Base-by-base conservation (phyloP, 2,329 filamentous ascomycete genomes). In the Aspergillus udagawae region DNA sequence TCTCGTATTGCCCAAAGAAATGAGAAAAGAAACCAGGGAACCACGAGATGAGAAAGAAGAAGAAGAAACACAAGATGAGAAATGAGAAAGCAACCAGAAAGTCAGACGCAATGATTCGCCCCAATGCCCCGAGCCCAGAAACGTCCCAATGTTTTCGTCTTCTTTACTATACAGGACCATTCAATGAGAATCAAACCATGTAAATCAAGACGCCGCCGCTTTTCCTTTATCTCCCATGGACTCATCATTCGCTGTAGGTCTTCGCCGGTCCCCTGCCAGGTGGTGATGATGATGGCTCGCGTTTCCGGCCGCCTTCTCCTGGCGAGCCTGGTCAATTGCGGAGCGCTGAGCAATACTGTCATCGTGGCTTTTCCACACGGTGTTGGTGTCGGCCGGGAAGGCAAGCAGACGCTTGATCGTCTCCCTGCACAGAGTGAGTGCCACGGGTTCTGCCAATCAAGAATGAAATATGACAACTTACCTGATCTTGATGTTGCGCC, bases 311-410 rank as follows among this genome's bases (percentile, higher is more conserved):
- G 74, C 83, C 77, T 96, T 96, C 70, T 96, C 92, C 65, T 93
- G 91, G 60, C 92, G 89, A 55, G 91, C 90, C 75, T 96, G 91
- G 69, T 97, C 92, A 62, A 96, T 92, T 21, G 90, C 90, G 29
- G 88, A 90, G 65, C 92, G 86, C 77, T 97, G 92, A 65, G 91
- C 89, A 70, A 99, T 97, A 75, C 91, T 96, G 63, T 93, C 91
- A 70, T 97, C 92, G 74, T 99, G 94, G 71, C 89, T 94, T 79
- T 96, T 96, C 86, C 92, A 99, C 66, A 94, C 87, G 59, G 99
- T 88, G 69, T 89, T 90, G 41, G 94, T 97, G 73, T 96, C 93
- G 48, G 86, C 78, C 1, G 93, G 93, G 72, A 97, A 90, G 64
- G 86, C 84, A 56, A 99, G 86, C 63, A 95, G 83, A 62, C 91